Percentiles rank a stretch among this genome's conserved stretches.
phyloP scores from a whole-genome alignment of 805 yeast species.

The Lipomyces japonicus region DNA sequence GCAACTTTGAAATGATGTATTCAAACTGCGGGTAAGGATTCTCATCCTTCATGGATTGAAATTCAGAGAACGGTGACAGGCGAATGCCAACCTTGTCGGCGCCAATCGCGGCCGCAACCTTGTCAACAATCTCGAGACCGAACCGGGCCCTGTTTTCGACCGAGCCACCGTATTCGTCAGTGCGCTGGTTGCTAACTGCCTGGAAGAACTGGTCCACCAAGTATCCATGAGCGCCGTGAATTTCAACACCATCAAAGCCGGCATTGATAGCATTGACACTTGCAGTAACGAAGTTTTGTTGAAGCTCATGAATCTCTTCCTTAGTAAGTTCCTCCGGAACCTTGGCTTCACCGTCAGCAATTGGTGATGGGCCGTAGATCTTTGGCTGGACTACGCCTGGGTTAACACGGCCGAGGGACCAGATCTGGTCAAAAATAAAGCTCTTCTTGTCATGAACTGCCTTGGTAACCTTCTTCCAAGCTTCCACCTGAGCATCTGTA shows the following conservation, averaged over 20 bases:
- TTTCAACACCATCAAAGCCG: slow-evolving; percentile 61
- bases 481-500: slow-evolving; percentile 79
- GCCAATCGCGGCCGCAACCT: slow-evolving; percentile 51
- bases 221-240: slow-evolving; percentile 64
- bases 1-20: slow-evolving; percentile 44
- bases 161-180: slow-evolving; percentile 60
- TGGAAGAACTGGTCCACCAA: slow-evolving; percentile 48
- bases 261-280: slow-evolving; percentile 52
- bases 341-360: not conserved
- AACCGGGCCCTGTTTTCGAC: slow-evolving; percentile 54
- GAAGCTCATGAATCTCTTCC: slow-evolving; percentile 44
- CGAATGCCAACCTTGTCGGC: slow-evolving; percentile 40
- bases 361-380: not conserved
- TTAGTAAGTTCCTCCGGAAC: slow-evolving; percentile 33
- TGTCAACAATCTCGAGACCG: slow-evolving; percentile 51
- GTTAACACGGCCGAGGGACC: slow-evolving; percentile 45
- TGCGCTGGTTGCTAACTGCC: slow-evolving; percentile 46
- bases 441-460: slow-evolving; percentile 46
- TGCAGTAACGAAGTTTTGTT: slow-evolving; percentile 49
- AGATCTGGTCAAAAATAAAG: slow-evolving; percentile 43
- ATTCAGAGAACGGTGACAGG: slow-evolving; percentile 41
- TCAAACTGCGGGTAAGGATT: slow-evolving; percentile 43
- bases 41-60: slow-evolving; percentile 34
- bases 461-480: slow-evolving; percentile 57
- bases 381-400: slow-evolving; percentile 20